phyloP scores from a whole-genome alignment of 441 rosid species.

The Erysimum cheiri region DNA sequence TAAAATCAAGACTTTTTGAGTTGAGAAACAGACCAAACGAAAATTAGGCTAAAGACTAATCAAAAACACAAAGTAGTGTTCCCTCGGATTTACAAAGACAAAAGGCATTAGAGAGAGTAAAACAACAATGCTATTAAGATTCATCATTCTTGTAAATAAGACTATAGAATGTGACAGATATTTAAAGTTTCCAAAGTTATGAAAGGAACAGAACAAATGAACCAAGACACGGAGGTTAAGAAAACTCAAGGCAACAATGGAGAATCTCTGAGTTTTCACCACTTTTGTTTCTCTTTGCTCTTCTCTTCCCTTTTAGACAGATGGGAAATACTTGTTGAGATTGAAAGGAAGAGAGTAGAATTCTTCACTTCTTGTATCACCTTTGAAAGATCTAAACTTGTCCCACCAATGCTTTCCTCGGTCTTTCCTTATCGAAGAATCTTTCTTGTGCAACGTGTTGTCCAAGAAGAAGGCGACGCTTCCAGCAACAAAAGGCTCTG shows the following conservation, averaged over 20 bases:
- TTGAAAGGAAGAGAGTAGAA: slow-evolving; percentile 95
- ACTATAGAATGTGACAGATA: slow-evolving; percentile 38
- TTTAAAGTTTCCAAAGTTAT: slow-evolving; percentile 25
- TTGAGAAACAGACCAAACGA: slow-evolving; percentile 1
- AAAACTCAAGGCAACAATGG: slow-evolving; percentile 25
- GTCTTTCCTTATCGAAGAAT: slow-evolving; percentile 71
- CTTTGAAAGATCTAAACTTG: slow-evolving; percentile 62
- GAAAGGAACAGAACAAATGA: slow-evolving; percentile 30
- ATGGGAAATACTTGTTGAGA: slow-evolving; percentile 91
- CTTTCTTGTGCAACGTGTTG: slow-evolving; percentile 72
- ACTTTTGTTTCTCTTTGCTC: slow-evolving; percentile 35
- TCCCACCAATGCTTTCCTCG: slow-evolving; percentile 99
- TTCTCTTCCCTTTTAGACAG: slow-evolving; percentile 56
- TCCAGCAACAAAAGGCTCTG: slow-evolving; percentile 96
- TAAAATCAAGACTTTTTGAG: background rate
- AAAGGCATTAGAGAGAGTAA: slow-evolving; percentile 33
- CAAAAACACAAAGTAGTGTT: slow-evolving; percentile 38
- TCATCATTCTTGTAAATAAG: slow-evolving; percentile 40
- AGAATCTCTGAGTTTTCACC: slow-evolving; percentile 34
- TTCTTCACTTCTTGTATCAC: slow-evolving; percentile 80
- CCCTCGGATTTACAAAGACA: slow-evolving; percentile 43
- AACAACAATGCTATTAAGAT: slow-evolving; percentile 40
- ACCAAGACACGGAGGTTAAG: slow-evolving; percentile 27
- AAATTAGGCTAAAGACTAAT: slow-evolving; percentile 36
- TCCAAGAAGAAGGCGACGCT: slow-evolving; percentile 85